Evolutionary conservation across 192 early-diverging fungal species (phyloP), one percentile per base, ranked within the genome.

Genomic region (Coemansia sp.): DNA sequence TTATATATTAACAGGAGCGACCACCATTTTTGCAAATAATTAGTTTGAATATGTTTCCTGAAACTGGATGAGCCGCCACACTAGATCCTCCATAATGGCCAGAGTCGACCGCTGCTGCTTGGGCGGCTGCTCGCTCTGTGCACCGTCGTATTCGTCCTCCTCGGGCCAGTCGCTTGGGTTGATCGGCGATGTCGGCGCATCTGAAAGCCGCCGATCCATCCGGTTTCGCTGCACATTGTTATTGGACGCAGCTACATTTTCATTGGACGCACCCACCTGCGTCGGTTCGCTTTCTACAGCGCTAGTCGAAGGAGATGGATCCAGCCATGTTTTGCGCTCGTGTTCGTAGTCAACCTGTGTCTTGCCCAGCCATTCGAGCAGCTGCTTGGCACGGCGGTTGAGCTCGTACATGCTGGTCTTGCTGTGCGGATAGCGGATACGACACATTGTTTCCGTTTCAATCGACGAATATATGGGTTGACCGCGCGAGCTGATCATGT

Each of bases 301-400:
- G 15, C 15, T 54, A 7, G 24, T 25, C 5, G 52, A 54, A 11
- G 11, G 12, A 54, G 15, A 2, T 12, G 52, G 25, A 34, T 42
- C n/a, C 59, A 47, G 59, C 71, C 67, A 70, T 5, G 58, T 14
- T n/a, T 44, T 18, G 12, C 66, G 64, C 62, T 80, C 77, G n/a
- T 68, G 77, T 52, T 74, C 73, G 25, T 74, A 80, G 58, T 80
- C 77, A 5, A 73, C 55, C 48, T 80, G 77, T 3, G 69, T 68
- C 48, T 74, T 80, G 38, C 77, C 77, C 61, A 80, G 65, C 77
- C 77, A 80, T 46, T 80, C 77, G 12, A 80, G 66, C 46, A 80
- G 55, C 72, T 80, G 72, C 72, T 80, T 80, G 0, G 77, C 77
- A 26, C 77, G 71, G 10, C 77, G 68, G 46, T 31, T 66, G 7